Percentiles rank a stretch among this genome's conserved stretches.
Conservation (phyloP, 331 rosid species). For the Malus hybrid region DNA sequence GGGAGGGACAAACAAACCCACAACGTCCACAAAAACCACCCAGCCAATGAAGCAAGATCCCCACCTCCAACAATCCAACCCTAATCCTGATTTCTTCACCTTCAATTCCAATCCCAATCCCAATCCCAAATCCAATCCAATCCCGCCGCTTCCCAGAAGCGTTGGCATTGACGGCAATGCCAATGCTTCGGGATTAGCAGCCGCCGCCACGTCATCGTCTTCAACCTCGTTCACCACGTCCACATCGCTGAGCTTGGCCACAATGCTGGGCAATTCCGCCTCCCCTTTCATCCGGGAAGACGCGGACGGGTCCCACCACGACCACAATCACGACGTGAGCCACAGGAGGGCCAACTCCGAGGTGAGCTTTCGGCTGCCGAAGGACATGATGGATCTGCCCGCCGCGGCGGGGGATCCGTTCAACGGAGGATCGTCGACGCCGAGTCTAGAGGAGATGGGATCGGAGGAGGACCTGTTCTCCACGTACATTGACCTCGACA, state of each 20-base stretch:
- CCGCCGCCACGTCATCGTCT: constrained; percentile 6
- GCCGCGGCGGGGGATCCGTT: constrained; percentile 73
- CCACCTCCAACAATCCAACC: constrained; percentile 18
- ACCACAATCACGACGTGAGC: constrained; percentile 7
- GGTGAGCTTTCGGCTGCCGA: constrained; percentile 59
- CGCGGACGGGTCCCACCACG: constrained; percentile 17
- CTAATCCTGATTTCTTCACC: constrained; percentile 8
- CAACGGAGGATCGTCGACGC: constrained; percentile 77
- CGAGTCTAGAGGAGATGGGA: constrained; percentile 87
- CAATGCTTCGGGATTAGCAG: constrained; percentile 24
- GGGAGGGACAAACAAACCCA: not conserved
- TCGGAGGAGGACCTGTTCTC: constrained; percentile 95
- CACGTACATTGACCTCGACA: constrained; percentile 91
- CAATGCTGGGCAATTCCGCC: constrained; percentile 1
- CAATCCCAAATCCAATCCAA: constrained; percentile 2
- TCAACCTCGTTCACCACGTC: not conserved
- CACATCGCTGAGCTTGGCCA: not conserved
- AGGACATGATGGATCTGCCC: constrained; percentile 74
- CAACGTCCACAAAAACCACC: constrained; percentile 1
- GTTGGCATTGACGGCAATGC: not conserved
- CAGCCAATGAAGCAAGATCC: not conserved
- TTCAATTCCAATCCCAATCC: not conserved
- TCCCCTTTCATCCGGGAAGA: constrained; percentile 17
- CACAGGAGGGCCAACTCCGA: constrained; percentile 70
- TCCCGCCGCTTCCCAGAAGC: not conserved